phyloP scores from a whole-genome alignment of 106 monocot species.

The Posidonia australis region DNA sequence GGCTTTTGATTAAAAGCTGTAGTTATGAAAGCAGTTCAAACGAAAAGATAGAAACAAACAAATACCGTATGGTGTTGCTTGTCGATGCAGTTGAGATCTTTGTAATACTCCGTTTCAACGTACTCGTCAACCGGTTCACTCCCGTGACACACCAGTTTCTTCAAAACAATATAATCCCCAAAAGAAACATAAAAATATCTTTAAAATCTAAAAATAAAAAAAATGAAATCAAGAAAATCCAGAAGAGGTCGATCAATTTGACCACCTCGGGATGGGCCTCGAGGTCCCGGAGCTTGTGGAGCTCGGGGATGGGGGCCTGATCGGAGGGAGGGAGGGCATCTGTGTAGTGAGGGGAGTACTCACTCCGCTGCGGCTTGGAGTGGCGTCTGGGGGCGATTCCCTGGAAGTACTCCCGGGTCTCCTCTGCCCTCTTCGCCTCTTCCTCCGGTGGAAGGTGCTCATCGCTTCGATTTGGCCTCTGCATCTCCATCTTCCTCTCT shows the following conservation, averaged over 20 bases:
- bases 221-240: background rate
- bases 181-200: background rate
- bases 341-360: constrained; percentile 21
- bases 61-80: constrained; percentile 83
- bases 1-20: too few relatives aligned
- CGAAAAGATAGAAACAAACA: too few relatives aligned
- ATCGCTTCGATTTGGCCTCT: constrained; percentile 64
- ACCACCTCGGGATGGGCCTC: constrained; percentile 45
- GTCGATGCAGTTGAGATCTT: constrained; percentile 58
- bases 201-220: background rate
- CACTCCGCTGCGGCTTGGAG: constrained; percentile 71
- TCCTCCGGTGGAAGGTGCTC: constrained; percentile 54
- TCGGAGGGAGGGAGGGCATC: constrained; percentile 12
- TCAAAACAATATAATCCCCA: constrained; percentile 6
- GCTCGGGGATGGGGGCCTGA: constrained; percentile 36
- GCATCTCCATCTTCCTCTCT: too few relatives aligned
- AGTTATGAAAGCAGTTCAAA: too few relatives aligned
- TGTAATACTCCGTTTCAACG: constrained; percentile 78
- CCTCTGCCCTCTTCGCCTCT: constrained; percentile 43
- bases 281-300: constrained; percentile 54
- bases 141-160: constrained; percentile 50
- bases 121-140: constrained; percentile 51
- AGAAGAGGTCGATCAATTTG: background rate
- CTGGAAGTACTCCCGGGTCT: constrained; percentile 60
- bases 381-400: constrained; percentile 50